A percentile compares a stretch with the other conserved stretches of the same genome.
phyloP scores from a whole-genome alignment of 129 eudicot genomes.

The Artemisia tridentata region DNA sequence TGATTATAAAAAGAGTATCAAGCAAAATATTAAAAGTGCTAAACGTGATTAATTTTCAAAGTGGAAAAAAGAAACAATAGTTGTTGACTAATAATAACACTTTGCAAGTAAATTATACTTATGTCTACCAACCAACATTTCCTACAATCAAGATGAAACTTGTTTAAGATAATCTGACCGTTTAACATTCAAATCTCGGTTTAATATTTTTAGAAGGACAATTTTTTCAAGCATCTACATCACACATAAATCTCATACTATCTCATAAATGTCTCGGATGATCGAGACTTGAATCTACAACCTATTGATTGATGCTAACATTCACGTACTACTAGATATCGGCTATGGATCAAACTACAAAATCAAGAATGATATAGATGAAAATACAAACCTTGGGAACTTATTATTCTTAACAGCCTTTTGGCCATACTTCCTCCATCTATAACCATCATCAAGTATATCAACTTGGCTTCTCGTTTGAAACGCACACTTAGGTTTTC shows the following conservation, averaged over 20 bases:
- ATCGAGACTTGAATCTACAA: too few relatives aligned
- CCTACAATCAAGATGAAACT: too few relatives aligned
- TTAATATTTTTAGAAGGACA: too few relatives aligned
- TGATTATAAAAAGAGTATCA: background rate
- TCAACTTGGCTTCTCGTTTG: conserved; percentile 88
- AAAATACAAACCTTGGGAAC: conserved; percentile 58
- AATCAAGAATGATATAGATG: background rate
- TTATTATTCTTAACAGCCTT: conserved; percentile 80
- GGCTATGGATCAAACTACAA: too few relatives aligned
- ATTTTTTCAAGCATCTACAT: too few relatives aligned
- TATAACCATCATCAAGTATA: conserved; percentile 82
- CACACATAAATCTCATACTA: too few relatives aligned
- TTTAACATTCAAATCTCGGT: too few relatives aligned
- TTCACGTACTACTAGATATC: too few relatives aligned
- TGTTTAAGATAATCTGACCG: too few relatives aligned
- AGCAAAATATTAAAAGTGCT: background rate
- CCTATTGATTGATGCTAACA: too few relatives aligned
- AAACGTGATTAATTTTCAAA: background rate
- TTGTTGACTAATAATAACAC: background rate
- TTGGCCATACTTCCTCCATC: conserved; percentile 94
- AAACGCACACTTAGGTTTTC: conserved; percentile 67
- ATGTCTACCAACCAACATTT: background rate
- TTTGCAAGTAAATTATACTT: background rate
- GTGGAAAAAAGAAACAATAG: background rate
- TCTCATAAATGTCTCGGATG: too few relatives aligned